Evolutionary conservation across 108 stramenopile genomes (phyloP), one percentile per base, ranked within the genome.

Genomic region (Nannochloropsis granulata): DNA sequence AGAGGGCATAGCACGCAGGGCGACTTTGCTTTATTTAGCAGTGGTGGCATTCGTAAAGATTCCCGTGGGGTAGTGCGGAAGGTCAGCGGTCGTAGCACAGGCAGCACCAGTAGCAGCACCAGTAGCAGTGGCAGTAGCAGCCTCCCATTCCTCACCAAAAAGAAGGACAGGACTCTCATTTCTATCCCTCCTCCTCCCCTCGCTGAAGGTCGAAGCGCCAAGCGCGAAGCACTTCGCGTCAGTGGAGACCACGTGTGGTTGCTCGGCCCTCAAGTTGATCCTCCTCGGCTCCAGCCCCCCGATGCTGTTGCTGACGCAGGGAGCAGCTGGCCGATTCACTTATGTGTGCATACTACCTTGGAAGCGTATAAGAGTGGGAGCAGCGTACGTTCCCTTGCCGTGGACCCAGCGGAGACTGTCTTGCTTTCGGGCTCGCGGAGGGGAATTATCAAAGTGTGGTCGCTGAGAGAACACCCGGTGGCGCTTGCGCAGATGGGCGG

Each of bases 401-500:
- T 71, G 56, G 44, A 44, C 81, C 81, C 81, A 23, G 56, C 86
- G 24, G 87, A 87, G 79, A 86, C 87, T n/a, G 21, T 87, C 24
- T 81, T 87, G 8, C 83, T 87, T 13, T 84, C 86, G 42, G 87
- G 87, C 0, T 87, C 87, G 24, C 84, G 80, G 13, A 83, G 83
- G 16, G 87, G 87, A 84, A 84, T 84, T 25, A 82, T 87, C 25
- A 83, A 85, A 14, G 86, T 86, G 83, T 87, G 86, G 86, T 87
- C 86, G 21, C 21, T 87, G 24, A 25, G 79, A 21, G 83, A 84
- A 23, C 87, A 87, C 87, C 87, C 87, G 16, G 87, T 87, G n/a
- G 26, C 25, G 24, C 84, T 83, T 87, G n/a, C 81, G 86, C 82
- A 80, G 85, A 25, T 86, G 25, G 12, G 80, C 8, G 56, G 56